Conservation (phyloP, 2,329 filamentous ascomycete species). For the Colletotrichum neosansevieriae region DNA sequence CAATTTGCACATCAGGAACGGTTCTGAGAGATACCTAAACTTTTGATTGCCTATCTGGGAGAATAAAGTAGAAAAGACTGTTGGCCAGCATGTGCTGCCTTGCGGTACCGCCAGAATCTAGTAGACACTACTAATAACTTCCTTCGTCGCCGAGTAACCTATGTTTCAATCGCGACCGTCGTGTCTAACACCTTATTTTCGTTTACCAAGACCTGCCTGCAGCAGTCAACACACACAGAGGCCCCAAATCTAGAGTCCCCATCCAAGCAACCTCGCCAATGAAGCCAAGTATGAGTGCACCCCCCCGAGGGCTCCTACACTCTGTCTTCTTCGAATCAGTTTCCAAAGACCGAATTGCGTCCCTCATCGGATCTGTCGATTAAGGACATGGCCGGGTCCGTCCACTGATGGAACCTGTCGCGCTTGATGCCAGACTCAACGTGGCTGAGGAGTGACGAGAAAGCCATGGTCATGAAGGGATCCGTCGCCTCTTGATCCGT, state of each 20-base stretch:
- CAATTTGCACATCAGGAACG: neutral
- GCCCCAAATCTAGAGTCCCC: constrained; percentile 35
- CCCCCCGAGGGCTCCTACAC: neutral
- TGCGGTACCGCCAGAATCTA: constrained; percentile 21
- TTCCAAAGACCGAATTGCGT: constrained; percentile 29
- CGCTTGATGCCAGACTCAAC: constrained; percentile 23
- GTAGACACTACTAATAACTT: constrained; percentile 28
- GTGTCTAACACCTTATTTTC: constrained; percentile 14
- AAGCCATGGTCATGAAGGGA: constrained; percentile 58
- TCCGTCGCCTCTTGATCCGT: constrained; percentile 53
- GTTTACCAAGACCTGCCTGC: constrained; percentile 22
- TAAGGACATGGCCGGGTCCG: constrained; percentile 19
- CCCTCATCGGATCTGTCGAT: constrained; percentile 25
- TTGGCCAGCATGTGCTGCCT: constrained; percentile 17
- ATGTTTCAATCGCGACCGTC: neutral
- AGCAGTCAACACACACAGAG: constrained; percentile 25
- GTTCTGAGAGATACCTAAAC: constrained; percentile 22
- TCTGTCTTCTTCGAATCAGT: constrained; percentile 2
- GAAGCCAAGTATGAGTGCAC: constrained; percentile 27
- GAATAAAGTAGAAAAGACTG: constrained; percentile 36
- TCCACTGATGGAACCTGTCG: constrained; percentile 16
- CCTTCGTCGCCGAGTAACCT: constrained; percentile 28
- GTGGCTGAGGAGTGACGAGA: constrained; percentile 47
- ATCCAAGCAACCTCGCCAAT: constrained; percentile 37
- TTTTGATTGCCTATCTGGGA: constrained; percentile 37